Base-by-base conservation (phyloP, 306 rosid species). In the Castanea mollissima region DNA sequence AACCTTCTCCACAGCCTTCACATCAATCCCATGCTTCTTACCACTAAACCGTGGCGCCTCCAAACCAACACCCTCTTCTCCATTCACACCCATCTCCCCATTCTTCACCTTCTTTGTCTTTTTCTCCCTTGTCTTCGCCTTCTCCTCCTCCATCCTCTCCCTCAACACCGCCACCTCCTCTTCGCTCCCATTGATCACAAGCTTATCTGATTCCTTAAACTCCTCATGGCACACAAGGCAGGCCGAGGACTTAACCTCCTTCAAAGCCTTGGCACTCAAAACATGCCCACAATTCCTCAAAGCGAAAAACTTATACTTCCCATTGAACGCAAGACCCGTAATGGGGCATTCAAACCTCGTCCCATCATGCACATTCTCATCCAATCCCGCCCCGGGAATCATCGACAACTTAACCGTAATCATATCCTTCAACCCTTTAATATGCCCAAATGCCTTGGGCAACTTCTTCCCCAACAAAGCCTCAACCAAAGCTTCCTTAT, bases 341-440 rank as follows among this genome's bases (percentile, higher is more conserved):
- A 95, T 60, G 2, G 99, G 98, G 77, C 99, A 95, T 74, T 89
- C 96, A 73, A 91, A 95, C 87, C 74, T 77, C 18, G 86, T 72
- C 46, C 73, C 91, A 1, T 70, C 73, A 19, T 11, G 31, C 0
- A 31, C 74, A 76, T 20, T 58, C 7, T 74, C n/a, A 10, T 63
- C 56, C 1, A 27, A 31, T 46, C 81, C 87, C 0, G 20, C 57
- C 10, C 96, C 93, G 0, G 91, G 91, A 82, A 90, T 68, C 52
- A 64, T 1, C 15, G 85, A 69, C 23, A 93, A 86, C 75, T 83
- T 81, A 46, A 95, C 64, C 11, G 78, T 81, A 20, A 93, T 82
- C 99, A 95, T 95, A 71, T 95, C 98, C 85, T 88, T 95, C 87
- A 95, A 78, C 19, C 99, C 99, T 85, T 86, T 93, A 1, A 95